phyloP scores from a whole-genome alignment of 2,329 filamentous ascomycete genomes.

The Colletotrichum cuscutae region DNA sequence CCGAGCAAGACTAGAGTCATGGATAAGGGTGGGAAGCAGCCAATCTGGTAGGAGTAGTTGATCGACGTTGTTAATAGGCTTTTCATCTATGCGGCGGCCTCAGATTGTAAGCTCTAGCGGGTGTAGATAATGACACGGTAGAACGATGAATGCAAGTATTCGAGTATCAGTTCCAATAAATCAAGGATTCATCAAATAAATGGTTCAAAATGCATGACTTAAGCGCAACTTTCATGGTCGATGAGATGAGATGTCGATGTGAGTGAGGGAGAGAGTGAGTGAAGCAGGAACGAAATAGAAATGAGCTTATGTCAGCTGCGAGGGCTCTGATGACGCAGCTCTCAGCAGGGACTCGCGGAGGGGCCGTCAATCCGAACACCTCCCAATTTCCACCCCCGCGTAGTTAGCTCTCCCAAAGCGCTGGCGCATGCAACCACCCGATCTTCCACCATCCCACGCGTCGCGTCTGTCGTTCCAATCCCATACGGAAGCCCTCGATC shows the following conservation, averaged over 20 bases:
- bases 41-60: conserved; percentile 5
- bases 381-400: not conserved
- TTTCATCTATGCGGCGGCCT: too few species aligned
- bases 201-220: too few species aligned
- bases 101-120: too few species aligned
- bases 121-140: too few species aligned
- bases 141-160: too few species aligned
- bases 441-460: conserved; percentile 1
- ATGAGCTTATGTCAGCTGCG: not conserved
- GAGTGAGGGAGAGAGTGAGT: not conserved
- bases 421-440: not conserved
- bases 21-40: not conserved
- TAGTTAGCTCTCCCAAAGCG: not conserved
- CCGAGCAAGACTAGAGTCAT: conserved; percentile 2
- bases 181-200: too few species aligned
- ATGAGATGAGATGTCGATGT: too few species aligned
- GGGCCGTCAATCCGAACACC: not conserved
- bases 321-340: not conserved
- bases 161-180: too few species aligned
- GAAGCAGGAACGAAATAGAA: not conserved
- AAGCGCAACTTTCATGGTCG: too few species aligned
- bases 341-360: not conserved
- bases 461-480: not conserved
- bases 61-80: too few species aligned
- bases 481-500: not conserved